Conservation (phyloP, 768 basidiomycete genomes). For the Hypholoma fasciculare region DNA sequence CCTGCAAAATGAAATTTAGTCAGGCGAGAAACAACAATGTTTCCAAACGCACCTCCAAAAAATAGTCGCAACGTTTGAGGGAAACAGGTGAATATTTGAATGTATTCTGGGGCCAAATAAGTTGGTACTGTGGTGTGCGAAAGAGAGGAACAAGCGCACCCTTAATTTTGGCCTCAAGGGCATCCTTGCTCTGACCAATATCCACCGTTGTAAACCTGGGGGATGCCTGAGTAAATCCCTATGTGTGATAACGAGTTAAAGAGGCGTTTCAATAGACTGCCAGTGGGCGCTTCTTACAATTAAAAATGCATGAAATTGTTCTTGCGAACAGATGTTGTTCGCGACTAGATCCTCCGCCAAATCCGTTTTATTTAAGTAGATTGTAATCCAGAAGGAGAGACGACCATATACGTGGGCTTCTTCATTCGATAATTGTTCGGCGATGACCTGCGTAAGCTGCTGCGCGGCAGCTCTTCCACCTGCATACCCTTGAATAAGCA, state of each 20-base stretch:
- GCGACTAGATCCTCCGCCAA: conserved; percentile 50
- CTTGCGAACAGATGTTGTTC: conserved; percentile 57
- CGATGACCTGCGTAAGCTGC: conserved; percentile 65
- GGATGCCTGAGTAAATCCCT: conserved; percentile 75
- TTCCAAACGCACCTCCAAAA: conserved; percentile 52
- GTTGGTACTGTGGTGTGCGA: background rate
- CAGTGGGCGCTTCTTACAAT: conserved; percentile 27
- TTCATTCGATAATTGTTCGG: conserved; percentile 64
- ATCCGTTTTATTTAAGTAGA: conserved; percentile 67
- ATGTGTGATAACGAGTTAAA: conserved; percentile 2
- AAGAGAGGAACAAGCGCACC: conserved; percentile 37
- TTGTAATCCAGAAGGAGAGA: conserved; percentile 73
- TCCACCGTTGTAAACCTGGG: conserved; percentile 72
- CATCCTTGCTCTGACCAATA: conserved; percentile 63
- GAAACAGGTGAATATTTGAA: conserved; percentile 69
- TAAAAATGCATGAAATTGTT: conserved; percentile 71
- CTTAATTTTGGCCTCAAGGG: conserved; percentile 67
- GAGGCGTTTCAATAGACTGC: background rate
- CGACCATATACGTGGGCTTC: conserved; percentile 60
- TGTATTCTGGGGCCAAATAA: conserved; percentile 45
- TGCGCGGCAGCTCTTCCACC: conserved; percentile 69
- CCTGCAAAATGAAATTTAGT: conserved; percentile 34
- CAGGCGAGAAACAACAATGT: conserved; percentile 1
- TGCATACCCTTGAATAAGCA: conserved; percentile 61
- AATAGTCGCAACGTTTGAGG: conserved; percentile 76